These are phyloP conservation scores for Cetradonia linearis DNA, from an alignment of 495 filamentous ascomycete species.

Conservation along the genomic window DNA sequence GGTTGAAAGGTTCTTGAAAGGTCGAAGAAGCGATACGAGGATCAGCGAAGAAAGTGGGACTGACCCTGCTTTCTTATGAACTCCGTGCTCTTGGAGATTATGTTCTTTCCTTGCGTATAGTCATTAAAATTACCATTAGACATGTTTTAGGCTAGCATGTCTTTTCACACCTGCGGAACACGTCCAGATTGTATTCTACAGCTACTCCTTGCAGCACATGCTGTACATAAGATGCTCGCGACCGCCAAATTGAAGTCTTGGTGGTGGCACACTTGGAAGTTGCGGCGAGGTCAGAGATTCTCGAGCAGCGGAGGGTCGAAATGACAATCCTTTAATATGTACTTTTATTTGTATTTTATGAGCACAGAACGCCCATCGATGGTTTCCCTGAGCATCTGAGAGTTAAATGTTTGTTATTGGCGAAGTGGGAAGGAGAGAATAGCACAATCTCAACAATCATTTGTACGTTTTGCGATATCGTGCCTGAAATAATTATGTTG, in stretches of 20 bases:
- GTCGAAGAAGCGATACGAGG: constrained; percentile 17
- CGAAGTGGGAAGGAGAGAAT: background rate
- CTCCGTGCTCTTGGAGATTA: background rate
- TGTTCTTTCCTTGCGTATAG: constrained; percentile 8
- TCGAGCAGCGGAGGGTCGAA: background rate
- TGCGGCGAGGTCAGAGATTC: background rate
- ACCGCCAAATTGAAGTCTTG: background rate
- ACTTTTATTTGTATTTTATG: background rate
- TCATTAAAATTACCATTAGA: background rate
- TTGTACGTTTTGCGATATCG: no score
- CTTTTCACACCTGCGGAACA: constrained; percentile 31
- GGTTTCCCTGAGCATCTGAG: background rate
- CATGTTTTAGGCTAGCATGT: background rate
- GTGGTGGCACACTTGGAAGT: background rate
- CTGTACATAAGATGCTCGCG: background rate
- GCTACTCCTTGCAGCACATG: background rate
- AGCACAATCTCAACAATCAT: background rate
- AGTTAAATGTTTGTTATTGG: background rate
- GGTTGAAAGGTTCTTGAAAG: constrained; percentile 23
- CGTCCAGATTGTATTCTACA: background rate
- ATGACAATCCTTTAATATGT: background rate
- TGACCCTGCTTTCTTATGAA: constrained; percentile 20
- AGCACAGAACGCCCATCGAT: background rate
- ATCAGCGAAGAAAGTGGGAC: constrained; percentile 18
- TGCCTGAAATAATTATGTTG: no score